phyloP scores from a whole-genome alignment of 495 filamentous ascomycete genomes.

The Penicillium coffeae region DNA sequence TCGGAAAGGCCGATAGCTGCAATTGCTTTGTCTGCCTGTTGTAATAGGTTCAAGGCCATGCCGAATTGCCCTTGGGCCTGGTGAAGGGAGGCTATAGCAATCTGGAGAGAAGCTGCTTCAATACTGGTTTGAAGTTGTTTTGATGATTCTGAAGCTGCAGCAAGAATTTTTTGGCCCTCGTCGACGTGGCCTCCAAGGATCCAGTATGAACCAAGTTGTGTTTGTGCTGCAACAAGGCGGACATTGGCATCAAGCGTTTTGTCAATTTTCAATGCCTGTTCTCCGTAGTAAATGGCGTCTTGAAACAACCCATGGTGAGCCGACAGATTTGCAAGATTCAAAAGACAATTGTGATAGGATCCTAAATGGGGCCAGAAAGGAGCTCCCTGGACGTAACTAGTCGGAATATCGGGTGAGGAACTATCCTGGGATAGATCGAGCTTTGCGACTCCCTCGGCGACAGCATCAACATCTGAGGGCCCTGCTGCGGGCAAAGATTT shows the following conservation, averaged over 20 bases:
- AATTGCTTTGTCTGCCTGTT: conserved; percentile 41
- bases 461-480: conserved; percentile 36
- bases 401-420: conserved; percentile 19
- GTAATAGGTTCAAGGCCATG: conserved; percentile 43
- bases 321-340: conserved; percentile 70
- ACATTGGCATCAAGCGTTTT: conserved; percentile 59
- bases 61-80: conserved; percentile 40
- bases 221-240: conserved; percentile 48
- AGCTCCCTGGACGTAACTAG: conserved; percentile 50
- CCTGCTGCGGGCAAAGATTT: conserved; percentile 19
- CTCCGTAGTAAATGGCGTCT: conserved; percentile 85
- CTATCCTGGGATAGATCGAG: conserved; percentile 34
- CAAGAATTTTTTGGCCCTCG: conserved; percentile 59
- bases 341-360: conserved; percentile 62
- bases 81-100: conserved; percentile 42
- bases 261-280: conserved; percentile 79
- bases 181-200: conserved; percentile 57
- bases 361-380: conserved; percentile 78
- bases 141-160: conserved; percentile 42
- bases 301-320: conserved; percentile 80
- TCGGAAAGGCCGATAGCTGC: conserved; percentile 24
- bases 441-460: conserved; percentile 42
- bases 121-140: conserved; percentile 40
- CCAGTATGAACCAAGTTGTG: conserved; percentile 61
- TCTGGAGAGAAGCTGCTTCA: conserved; percentile 43